Evolutionary conservation across 1,284 basidiomycete genomes (phyloP).

Genomic region (Rhodotorula sp.): DNA sequence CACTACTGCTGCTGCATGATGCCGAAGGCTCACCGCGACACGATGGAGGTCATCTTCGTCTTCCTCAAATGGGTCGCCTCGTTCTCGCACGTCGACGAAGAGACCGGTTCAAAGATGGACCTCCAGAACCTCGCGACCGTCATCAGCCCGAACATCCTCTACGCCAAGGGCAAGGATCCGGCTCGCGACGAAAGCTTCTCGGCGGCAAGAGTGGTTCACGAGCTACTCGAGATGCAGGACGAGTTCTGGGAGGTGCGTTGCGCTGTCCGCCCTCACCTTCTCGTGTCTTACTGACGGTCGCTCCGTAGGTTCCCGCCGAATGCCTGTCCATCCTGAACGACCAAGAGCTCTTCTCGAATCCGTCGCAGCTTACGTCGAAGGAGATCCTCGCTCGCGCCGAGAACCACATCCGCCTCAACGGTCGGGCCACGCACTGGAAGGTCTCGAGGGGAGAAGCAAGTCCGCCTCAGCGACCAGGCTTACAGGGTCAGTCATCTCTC

Average conservation of each 20-base stretch:
- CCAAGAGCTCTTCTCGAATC: conserved; percentile 68
- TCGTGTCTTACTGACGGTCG: neutral
- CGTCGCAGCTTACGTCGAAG: conserved; percentile 42
- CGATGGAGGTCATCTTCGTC: conserved; percentile 95
- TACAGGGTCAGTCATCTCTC: conserved; percentile 12
- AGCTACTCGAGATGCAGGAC: conserved; percentile 88
- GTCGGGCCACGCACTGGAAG: conserved; percentile 9
- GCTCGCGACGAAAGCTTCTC: conserved; percentile 91
- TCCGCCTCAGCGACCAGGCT: conserved; percentile 16
- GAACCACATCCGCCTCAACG: conserved; percentile 21
- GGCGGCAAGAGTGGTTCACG: conserved; percentile 78
- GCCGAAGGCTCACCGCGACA: conserved; percentile 91
- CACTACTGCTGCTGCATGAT: conserved; percentile 84
- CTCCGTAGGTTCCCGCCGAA: conserved; percentile 61
- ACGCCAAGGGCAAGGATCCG: conserved; percentile 78
- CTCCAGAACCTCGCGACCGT: conserved; percentile 94
- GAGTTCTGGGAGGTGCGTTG: conserved; percentile 73
- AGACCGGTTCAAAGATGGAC: conserved; percentile 99
- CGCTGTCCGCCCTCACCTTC: too few relatives aligned
- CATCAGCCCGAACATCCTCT: conserved; percentile 92
- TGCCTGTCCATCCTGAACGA: conserved; percentile 76
- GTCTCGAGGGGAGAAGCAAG: conserved; percentile 23
- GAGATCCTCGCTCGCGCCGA: conserved; percentile 42
- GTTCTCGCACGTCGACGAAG: conserved; percentile 96
- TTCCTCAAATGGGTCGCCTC: conserved; percentile 99